phyloP scores from a whole-genome alignment of 2,329 filamentous ascomycete species.

The Trichoderma koningii region DNA sequence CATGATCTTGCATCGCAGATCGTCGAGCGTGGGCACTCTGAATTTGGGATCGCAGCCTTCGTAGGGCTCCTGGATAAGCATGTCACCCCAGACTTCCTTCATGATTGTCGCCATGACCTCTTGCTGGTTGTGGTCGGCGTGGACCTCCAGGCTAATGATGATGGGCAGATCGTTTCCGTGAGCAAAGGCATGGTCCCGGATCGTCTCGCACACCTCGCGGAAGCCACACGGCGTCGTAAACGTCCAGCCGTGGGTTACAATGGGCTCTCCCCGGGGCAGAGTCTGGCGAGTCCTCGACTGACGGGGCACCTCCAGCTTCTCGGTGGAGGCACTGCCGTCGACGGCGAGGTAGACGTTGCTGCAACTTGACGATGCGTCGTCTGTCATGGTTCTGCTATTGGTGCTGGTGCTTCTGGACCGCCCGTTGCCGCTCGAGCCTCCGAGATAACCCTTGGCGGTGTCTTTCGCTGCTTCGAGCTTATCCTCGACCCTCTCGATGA shows the following conservation, averaged over 20 bases:
- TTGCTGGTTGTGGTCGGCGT: slow-evolving; percentile 80
- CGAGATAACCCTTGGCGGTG: slow-evolving; percentile 34
- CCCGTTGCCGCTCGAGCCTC: slow-evolving; percentile 32
- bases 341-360: slow-evolving; percentile 35
- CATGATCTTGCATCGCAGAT: slow-evolving; percentile 77
- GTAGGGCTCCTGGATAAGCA: slow-evolving; percentile 65
- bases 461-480: slow-evolving; percentile 35
- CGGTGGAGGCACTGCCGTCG: slow-evolving; percentile 40
- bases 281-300: slow-evolving; percentile 32
- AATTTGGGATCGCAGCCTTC: slow-evolving; percentile 55
- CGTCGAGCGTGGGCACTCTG: slow-evolving; percentile 67
- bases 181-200: slow-evolving; percentile 76
- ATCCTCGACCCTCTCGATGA: slow-evolving; percentile 43
- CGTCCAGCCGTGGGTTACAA: slow-evolving; percentile 81
- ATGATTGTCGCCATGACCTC: slow-evolving; percentile 93
- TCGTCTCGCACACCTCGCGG: slow-evolving; percentile 78
- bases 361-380: slow-evolving; percentile 38
- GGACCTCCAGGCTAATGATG: slow-evolving; percentile 90
- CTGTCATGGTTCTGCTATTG: slow-evolving; percentile 38
- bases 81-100: slow-evolving; percentile 78
- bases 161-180: slow-evolving; percentile 75
- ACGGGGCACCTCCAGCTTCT: slow-evolving; percentile 40
- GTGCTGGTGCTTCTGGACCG: slow-evolving; percentile 47
- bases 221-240: slow-evolving; percentile 85
- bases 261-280: slow-evolving; percentile 63